Percentiles rank a stretch among this genome's conserved stretches.
Evolutionary conservation across 2,329 filamentous ascomycete genomes (phyloP).

Genomic region (Botryotinia globosa): DNA sequence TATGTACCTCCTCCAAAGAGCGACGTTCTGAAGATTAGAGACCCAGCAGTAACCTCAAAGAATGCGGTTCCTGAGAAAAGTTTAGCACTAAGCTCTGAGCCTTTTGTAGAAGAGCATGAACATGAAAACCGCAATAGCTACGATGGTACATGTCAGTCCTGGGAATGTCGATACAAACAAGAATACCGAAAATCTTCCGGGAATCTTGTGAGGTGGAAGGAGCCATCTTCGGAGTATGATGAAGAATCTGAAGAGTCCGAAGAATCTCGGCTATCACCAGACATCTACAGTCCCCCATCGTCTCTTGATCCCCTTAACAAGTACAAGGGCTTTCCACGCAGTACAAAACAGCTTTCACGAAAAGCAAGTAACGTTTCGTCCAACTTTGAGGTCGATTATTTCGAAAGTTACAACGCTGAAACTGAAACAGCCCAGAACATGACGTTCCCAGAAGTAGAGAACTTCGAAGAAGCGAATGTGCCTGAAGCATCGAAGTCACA

Average conservation of each 20-base stretch:
- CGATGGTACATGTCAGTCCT: constrained; percentile 10
- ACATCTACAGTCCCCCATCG: constrained; percentile 1
- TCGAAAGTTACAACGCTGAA: background rate
- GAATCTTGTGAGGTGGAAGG: constrained; percentile 14
- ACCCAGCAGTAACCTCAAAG: background rate
- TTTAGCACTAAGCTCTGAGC: background rate
- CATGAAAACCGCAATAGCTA: background rate
- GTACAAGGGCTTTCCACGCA: background rate
- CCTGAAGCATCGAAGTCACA: background rate
- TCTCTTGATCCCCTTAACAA: constrained; percentile 3
- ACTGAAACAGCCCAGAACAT: background rate
- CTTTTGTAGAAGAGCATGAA: background rate
- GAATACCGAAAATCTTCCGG: constrained; percentile 9
- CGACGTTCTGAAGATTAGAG: background rate
- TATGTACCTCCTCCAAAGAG: background rate
- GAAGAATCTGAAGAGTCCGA: background rate
- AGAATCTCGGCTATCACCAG: background rate
- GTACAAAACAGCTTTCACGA: background rate
- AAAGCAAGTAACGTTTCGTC: background rate
- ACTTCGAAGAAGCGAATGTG: background rate
- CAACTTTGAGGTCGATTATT: background rate
- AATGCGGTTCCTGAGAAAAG: background rate
- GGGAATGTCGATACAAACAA: constrained; percentile 15
- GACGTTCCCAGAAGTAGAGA: no score
- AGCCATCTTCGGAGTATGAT: background rate